These are phyloP conservation scores for Crithidia brevicula DNA, from an alignment of 208 protist species.

Conservation along the genomic window DNA sequence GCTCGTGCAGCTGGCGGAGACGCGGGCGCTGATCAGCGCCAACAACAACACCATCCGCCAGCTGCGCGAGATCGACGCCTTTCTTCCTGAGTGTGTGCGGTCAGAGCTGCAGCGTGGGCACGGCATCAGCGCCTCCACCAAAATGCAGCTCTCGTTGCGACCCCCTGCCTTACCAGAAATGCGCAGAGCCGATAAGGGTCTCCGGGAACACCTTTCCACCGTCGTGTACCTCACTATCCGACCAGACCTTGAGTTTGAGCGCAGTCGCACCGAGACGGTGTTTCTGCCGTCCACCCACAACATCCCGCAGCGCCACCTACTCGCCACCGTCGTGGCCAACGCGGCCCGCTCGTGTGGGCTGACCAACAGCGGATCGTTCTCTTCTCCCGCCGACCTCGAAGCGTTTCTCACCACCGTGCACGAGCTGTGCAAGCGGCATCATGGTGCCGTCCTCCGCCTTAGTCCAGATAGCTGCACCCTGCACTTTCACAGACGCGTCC, in stretches of 20 bases:
- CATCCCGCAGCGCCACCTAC: neutral
- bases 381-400: conserved; percentile 9
- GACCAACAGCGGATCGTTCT: conserved; percentile 9
- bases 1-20: neutral
- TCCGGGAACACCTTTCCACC: conserved; percentile 17
- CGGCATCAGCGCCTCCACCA: neutral
- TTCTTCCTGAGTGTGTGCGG: conserved; percentile 14
- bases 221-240: conserved; percentile 21
- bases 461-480: conserved; percentile 25
- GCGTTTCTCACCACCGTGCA: conserved; percentile 16
- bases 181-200: neutral
- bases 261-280: neutral
- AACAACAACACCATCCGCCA: conserved; percentile 17
- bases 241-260: neutral
- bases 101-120: neutral
- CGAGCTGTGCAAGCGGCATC: neutral
- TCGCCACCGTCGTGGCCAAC: conserved; percentile 8
- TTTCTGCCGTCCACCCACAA: neutral
- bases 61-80: conserved; percentile 21
- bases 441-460: conserved; percentile 17
- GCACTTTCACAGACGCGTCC: conserved; percentile 21
- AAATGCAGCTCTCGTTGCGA: neutral
- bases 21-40: conserved; percentile 1
- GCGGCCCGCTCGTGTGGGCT: neutral
- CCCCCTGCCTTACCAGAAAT: neutral